A percentile compares a stretch with the other conserved stretches of the same genome.
Conservation (phyloP, 73 alveolate genomes). For the Diophrys appendiculata region DNA sequence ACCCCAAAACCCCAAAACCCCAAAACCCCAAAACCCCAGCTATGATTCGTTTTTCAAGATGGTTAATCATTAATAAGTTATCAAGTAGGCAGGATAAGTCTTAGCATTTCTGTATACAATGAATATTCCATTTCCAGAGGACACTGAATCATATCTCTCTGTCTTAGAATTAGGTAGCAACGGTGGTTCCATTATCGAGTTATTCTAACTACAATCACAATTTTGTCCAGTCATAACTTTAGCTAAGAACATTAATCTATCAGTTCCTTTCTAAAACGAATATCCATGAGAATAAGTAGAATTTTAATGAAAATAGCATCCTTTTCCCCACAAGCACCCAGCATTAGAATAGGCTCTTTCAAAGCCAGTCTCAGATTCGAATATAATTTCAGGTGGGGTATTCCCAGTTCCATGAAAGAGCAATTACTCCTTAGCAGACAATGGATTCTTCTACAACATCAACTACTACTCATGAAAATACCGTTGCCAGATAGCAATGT, state of each 20-base stretch:
- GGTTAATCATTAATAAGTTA: neutral
- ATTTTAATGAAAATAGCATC: neutral
- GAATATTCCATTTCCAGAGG: neutral
- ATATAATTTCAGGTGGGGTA: neutral
- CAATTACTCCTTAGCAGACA: neutral
- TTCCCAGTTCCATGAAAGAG: constrained; percentile 3
- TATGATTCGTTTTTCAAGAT: too few species aligned
- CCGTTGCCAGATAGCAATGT: neutral
- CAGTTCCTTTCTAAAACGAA: neutral
- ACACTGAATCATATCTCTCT: neutral
- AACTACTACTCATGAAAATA: neutral
- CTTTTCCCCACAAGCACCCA: constrained; percentile 10
- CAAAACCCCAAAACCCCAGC: too few species aligned
- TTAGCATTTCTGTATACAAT: neutral
- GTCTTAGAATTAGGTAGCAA: neutral
- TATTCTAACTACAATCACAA: neutral
- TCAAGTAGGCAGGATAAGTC: constrained; percentile 5
- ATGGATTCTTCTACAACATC: neutral
- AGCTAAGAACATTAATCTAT: neutral
- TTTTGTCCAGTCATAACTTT: neutral
- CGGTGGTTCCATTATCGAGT: neutral
- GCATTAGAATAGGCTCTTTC: constrained; percentile 6
- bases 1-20: too few species aligned
- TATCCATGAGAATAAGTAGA: neutral
- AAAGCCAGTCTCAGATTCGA: neutral